A percentile compares a stretch with the other conserved stretches of the same genome.
Conservation (phyloP, 2,329 filamentous ascomycete genomes). For the Pseudocercospora crystallina region DNA sequence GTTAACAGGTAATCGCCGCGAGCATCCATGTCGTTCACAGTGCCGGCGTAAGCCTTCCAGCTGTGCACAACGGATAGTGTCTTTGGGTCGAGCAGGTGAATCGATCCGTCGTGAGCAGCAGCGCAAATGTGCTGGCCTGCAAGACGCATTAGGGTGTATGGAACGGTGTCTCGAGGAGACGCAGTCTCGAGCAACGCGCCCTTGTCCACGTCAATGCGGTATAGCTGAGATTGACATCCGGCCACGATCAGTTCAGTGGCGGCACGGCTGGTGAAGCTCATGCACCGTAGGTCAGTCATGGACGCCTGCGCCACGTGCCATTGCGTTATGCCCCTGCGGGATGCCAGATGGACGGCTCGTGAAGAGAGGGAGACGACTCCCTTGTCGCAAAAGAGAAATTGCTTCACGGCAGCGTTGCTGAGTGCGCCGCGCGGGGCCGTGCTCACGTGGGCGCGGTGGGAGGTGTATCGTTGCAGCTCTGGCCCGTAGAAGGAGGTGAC, state of each 20-base stretch:
- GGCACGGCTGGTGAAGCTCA: constrained; percentile 89
- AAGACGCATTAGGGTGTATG: constrained; percentile 90
- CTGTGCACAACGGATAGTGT: constrained; percentile 76
- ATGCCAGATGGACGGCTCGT: constrained; percentile 84
- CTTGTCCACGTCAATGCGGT: constrained; percentile 67
- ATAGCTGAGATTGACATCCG: constrained; percentile 82
- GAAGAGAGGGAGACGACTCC: constrained; percentile 84
- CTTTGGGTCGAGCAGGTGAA: constrained; percentile 81
- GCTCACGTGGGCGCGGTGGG: constrained; percentile 74
- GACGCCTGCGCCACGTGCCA: constrained; percentile 81
- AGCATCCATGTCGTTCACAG: constrained; percentile 95
- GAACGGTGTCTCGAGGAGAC: constrained; percentile 34
- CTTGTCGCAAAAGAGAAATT: constrained; percentile 87
- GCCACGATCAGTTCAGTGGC: constrained; percentile 82
- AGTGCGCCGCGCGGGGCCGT: constrained; percentile 27
- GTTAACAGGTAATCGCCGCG: constrained; percentile 94
- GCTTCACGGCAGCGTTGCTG: constrained; percentile 73
- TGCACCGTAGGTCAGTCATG: constrained; percentile 86
- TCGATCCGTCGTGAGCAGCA: constrained; percentile 75
- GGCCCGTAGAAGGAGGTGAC: constrained; percentile 84
- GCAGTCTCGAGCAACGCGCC: constrained; percentile 45
- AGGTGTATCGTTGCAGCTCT: constrained; percentile 85
- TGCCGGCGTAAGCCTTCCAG: constrained; percentile 86
- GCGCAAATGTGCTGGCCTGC: constrained; percentile 85
- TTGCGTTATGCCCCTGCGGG: constrained; percentile 74